Evolutionary conservation across 31 red algal species (phyloP), one percentile per base, ranked within the genome.

Genomic region (Endocladia muricata): DNA sequence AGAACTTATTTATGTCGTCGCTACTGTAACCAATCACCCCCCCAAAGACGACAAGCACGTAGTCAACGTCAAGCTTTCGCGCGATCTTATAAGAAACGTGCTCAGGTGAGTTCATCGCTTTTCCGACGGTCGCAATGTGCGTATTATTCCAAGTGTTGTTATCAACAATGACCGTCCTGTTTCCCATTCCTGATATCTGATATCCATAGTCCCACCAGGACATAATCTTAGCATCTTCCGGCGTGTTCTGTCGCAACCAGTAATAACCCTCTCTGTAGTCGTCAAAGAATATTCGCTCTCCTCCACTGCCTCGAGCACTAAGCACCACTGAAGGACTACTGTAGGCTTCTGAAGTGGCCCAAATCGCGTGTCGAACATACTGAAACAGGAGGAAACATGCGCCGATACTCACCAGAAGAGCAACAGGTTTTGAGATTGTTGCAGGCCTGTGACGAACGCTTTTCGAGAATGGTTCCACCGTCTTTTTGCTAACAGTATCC

Each of bases 141-240:
- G 91, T 75, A 59, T 94, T 94, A 61, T 98, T 98, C 95, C 95
- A 98, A 6, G 95, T 98, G 73, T 98, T 98, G 81, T 98, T 98
- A 63, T 98, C 95, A 17, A 94, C 95, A 52, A 98, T 98, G 0
- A 90, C 89, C 1, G 91, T 98, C 28, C 95, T 90, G 72, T 94
- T 91, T 3, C 75, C 89, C 91, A 98, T 94, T 31, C 95, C 95
- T 6, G 95, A 90, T 34, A 98, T 87, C 82, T 98, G 95, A 70
- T 98, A 98, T 25, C 95, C 95, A 65, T 98, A 98, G 44, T 98
- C 95, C 95, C 95, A 98, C 95, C 95, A 98, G 9, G 87, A 92
- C 90, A 91, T 86, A 28, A 94, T 76, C 83, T 93, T 97, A 4
- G 84, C 89, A 55, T 97, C 89, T 28, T 78, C 77, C 4, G 71